These are phyloP conservation scores for Hypoxylon subgilvum DNA, from an alignment of 495 filamentous ascomycete species.

Conservation along the genomic window DNA sequence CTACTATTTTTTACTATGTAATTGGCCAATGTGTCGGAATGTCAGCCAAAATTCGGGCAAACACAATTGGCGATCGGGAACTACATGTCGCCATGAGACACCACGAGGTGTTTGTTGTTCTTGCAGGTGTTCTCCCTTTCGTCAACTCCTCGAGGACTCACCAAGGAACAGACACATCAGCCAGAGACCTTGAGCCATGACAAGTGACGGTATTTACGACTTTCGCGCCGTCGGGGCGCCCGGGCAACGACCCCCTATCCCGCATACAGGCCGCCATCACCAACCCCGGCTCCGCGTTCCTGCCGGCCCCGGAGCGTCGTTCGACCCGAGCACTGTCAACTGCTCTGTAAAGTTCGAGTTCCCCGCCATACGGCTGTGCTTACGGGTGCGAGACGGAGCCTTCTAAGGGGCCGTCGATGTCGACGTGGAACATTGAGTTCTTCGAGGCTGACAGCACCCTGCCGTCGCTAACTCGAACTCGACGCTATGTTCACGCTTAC, in stretches of 20 bases:
- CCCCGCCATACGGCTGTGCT: conserved; percentile 1
- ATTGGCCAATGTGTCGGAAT: too few species aligned
- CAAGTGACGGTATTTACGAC: conserved; percentile 14
- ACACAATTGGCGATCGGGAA: background rate
- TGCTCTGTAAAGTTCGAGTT: conserved; percentile 15
- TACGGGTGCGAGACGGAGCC: conserved; percentile 9
- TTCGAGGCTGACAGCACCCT: background rate
- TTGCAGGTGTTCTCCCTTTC: conserved; percentile 15
- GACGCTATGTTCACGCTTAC: conserved; percentile 23
- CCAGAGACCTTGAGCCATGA: conserved; percentile 11
- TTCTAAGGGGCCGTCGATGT: background rate
- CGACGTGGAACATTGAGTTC: conserved; percentile 26
- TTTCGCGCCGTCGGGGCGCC: conserved; percentile 24
- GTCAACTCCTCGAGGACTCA: background rate
- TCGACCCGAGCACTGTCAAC: conserved; percentile 12
- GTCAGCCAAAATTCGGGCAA: too few species aligned
- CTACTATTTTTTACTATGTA: too few species aligned
- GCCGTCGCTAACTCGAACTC: conserved; percentile 13
- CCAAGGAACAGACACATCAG: background rate
- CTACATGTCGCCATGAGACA: too few species aligned
- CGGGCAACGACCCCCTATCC: background rate
- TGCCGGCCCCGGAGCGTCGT: conserved; percentile 1
- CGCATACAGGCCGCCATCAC: conserved; percentile 10
- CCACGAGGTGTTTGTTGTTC: conserved; percentile 3
- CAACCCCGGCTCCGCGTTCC: conserved; percentile 16